These are phyloP conservation scores for Metschnikowia noctiluminum DNA, from an alignment of 805 yeast genomes.

Conservation along the genomic window DNA sequence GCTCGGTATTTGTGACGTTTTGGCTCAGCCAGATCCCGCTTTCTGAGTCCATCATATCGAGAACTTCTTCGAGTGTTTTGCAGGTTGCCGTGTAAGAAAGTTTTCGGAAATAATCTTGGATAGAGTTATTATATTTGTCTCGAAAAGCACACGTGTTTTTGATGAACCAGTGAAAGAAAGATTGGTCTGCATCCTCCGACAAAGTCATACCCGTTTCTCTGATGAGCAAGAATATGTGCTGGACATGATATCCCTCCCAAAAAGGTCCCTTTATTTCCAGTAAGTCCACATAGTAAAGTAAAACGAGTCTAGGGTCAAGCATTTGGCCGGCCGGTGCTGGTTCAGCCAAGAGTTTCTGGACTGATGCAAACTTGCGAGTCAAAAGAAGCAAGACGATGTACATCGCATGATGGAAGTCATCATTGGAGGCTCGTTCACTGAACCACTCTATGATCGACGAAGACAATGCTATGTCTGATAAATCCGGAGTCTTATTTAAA, in stretches of 20 bases:
- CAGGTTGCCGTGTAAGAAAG: slow-evolving; percentile 6
- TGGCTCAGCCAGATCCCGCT: slow-evolving; percentile 13
- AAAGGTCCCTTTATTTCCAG: neutral
- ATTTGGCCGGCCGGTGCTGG: neutral
- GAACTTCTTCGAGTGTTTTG: neutral
- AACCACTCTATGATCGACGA: neutral
- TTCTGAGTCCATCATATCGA: slow-evolving; percentile 9
- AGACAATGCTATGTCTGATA: neutral
- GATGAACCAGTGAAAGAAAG: slow-evolving; percentile 13
- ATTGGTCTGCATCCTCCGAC: neutral
- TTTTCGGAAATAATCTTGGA: slow-evolving; percentile 4
- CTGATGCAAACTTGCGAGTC: neutral
- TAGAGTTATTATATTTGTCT: neutral
- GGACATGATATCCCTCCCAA: slow-evolving; percentile 6
- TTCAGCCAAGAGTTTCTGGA: neutral
- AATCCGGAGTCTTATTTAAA: neutral
- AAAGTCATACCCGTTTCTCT: neutral
- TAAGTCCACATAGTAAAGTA: slow-evolving; percentile 1
- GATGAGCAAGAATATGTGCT: slow-evolving; percentile 2
- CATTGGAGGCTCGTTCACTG: neutral
- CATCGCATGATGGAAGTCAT: neutral
- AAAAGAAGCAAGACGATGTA: slow-evolving; percentile 8
- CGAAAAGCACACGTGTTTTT: neutral
- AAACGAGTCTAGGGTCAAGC: slow-evolving; percentile 14
- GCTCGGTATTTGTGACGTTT: slow-evolving; percentile 13